Evolutionary conservation across 768 basidiomycete genomes (phyloP), one percentile per base, ranked within the genome.

Genomic region (Kwoniella mangroviensis): DNA sequence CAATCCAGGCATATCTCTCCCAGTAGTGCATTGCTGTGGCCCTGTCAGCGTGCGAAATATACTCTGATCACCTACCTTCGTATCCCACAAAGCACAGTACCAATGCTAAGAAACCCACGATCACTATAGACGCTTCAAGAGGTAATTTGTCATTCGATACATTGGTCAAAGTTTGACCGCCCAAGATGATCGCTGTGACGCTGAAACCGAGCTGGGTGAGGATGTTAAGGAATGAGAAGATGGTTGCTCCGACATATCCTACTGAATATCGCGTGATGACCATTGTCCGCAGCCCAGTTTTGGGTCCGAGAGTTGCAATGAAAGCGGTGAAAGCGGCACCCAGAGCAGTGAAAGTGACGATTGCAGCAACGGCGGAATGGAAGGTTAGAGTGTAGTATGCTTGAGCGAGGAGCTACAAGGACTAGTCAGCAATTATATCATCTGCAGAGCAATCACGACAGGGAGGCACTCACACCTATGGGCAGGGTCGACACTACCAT

Each of bases 1-100:
- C 74, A 5, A 87, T 85, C 88, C 88, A 89, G 2, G 87, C 86
- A 68, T 87, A 89, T 15, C 87, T 85, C 69, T 88, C 88, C 73
- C 73, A 73, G 24, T 70, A 62, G 41, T 73, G 73, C 57, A 73
- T 74, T 86, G 88, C 65, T 82, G 68, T 68, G 24, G 24, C 13
- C 9, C 22, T 24, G 87, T 86, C 19, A 87, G 82, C 17, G 26
- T 28, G 1, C 21, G 42, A 15, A 6, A 42, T 34, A 13, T n/a
- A 57, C 40, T 43, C 19, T 12, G 26, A 4, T 15, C 7, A 45
- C 67, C 55, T 34, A 68, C 67, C 67, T 7, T 68, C 56, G 63
- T 77, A 80, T 1, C 79, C 78, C 12, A 72, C 71, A 24, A 81
- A 66, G 65, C 74, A 75, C 24, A 80, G 51, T 15, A 74, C 60